A percentile compares a stretch with the other conserved stretches of the same genome.
Conservation (phyloP, 1,284 basidiomycete genomes). For the Puccinia hordei region DNA sequence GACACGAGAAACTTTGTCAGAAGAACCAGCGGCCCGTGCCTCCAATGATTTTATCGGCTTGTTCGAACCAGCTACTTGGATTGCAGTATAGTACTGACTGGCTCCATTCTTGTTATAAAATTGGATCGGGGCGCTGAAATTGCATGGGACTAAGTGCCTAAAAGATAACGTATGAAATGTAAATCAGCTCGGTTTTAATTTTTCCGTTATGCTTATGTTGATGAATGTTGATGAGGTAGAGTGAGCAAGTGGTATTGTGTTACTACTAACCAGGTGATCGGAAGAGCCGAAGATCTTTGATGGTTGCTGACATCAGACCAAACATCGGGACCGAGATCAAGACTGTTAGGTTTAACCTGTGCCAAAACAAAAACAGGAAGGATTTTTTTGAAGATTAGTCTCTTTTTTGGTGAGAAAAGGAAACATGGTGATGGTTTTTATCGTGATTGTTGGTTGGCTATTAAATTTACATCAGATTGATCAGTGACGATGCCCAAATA, state of each 20-base stretch:
- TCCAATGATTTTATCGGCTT: conserved; percentile 9
- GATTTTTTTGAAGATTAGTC: neutral
- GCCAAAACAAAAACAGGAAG: neutral
- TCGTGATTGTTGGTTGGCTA: no score
- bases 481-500: conserved; percentile 5
- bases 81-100: conserved; percentile 4
- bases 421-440: no score
- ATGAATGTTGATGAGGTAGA: neutral
- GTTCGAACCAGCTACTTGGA: conserved; percentile 16
- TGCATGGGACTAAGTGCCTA: conserved; percentile 23
- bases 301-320: conserved; percentile 23
- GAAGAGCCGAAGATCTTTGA: conserved; percentile 1
- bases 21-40: neutral
- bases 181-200: neutral
- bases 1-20: neutral
- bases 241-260: no score
- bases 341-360: conserved; percentile 9
- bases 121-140: conserved; percentile 9
- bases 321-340: conserved; percentile 19
- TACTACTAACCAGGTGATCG: neutral
- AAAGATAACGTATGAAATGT: neutral
- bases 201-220: no score
- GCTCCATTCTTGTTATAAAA: conserved; percentile 29
- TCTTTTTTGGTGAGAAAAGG: no score
- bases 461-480: conserved; percentile 1